A percentile compares a stretch with the other conserved stretches of the same genome.
Evolutionary conservation across 140 eudicot species (phyloP).

Genomic region (Ambrosia hybrid): DNA sequence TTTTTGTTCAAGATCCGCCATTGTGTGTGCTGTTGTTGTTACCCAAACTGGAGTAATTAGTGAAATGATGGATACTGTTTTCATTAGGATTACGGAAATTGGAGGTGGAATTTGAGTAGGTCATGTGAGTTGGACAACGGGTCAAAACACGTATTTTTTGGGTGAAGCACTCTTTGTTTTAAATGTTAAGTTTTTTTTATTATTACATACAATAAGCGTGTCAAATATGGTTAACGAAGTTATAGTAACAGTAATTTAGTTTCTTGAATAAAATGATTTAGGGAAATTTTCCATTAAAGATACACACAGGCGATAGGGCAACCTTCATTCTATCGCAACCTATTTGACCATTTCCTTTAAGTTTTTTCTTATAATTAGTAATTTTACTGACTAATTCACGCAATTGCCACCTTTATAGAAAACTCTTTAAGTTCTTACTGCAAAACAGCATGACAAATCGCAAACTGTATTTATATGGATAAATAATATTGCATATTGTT

Average conservation of each 20-base stretch:
- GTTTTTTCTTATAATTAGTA: not conserved
- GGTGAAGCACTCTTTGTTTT: not conserved
- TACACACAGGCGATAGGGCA: not conserved
- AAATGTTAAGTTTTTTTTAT: not conserved
- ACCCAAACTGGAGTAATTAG: not conserved
- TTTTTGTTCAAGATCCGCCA: too few species aligned
- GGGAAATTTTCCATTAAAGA: not conserved
- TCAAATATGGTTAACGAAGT: not conserved
- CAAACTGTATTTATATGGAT: not conserved
- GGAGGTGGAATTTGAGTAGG: not conserved
- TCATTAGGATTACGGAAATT: not conserved
- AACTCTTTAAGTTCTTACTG: conserved; percentile 1
- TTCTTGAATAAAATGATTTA: not conserved
- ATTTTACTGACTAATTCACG: not conserved
- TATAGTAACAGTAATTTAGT: not conserved
- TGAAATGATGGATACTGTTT: not conserved
- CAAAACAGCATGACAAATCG: not conserved
- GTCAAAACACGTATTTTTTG: not conserved
- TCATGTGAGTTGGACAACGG: not conserved
- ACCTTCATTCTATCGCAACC: not conserved
- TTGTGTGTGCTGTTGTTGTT: not conserved
- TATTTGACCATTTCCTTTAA: not conserved
- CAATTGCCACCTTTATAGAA: not conserved
- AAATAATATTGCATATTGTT: not conserved
- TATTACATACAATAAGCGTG: not conserved